Percentiles rank a stretch among this genome's conserved stretches.
phyloP scores from a whole-genome alignment of 495 filamentous ascomycete species.

The Penicillium coprophilum region DNA sequence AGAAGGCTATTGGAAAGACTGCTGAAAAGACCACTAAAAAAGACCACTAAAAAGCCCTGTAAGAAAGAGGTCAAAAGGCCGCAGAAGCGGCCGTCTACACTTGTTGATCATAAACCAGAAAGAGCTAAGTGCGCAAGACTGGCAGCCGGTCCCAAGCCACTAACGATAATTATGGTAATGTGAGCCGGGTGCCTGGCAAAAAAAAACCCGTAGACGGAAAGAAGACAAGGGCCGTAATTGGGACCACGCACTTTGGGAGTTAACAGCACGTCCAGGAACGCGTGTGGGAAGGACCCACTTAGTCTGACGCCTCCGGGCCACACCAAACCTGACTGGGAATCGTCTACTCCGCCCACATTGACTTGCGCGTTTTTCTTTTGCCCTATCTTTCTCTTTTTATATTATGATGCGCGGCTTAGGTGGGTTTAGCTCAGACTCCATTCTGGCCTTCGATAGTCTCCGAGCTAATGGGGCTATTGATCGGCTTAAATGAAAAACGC shows the following conservation, averaged over 20 bases:
- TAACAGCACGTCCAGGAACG: conserved; percentile 30
- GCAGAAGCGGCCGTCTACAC: too few relatives aligned
- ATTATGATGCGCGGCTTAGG: conserved; percentile 30
- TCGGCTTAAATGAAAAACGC: conserved; percentile 1
- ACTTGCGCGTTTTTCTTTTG: not conserved
- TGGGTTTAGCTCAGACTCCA: not conserved
- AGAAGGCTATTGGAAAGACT: too few relatives aligned
- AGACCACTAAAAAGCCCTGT: too few relatives aligned
- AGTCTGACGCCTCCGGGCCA: conserved; percentile 29
- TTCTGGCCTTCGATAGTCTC: conserved; percentile 1
- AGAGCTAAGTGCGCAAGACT: conserved; percentile 10
- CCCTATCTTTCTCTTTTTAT: conserved; percentile 13
- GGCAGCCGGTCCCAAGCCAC: conserved; percentile 10
- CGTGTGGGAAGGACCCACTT: conserved; percentile 11
- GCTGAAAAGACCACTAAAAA: too few relatives aligned
- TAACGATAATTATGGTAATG: conserved; percentile 6
- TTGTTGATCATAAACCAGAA: conserved; percentile 25
- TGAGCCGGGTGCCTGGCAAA: conserved; percentile 6
- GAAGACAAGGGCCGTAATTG: not conserved
- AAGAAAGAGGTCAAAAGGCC: too few relatives aligned
- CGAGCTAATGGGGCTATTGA: conserved; percentile 4
- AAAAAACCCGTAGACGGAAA: not conserved
- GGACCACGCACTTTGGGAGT: conserved; percentile 26
- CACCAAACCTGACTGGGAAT: conserved; percentile 26
- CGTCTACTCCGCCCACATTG: too few relatives aligned